Evolutionary conservation across 1,284 basidiomycete species (phyloP), one percentile per base, ranked within the genome.

Genomic region (Afroboletus lepidellus): DNA sequence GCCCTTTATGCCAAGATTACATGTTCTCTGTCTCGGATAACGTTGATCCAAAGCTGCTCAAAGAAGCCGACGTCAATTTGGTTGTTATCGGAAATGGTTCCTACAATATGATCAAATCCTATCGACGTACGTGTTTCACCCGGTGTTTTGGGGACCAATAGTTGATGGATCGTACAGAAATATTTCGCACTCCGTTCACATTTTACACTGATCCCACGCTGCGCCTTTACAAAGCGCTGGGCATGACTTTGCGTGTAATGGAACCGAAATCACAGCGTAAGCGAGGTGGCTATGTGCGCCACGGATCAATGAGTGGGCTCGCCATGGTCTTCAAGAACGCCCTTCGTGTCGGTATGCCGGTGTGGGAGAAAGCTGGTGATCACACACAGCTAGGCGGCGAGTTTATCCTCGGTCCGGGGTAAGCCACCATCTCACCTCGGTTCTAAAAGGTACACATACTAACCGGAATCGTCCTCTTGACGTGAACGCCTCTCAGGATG

Each of bases 1-100:
- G 90, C 61, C 84, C 87, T 3, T 72, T 84, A 29, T 92, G 90
- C 67, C 90, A 92, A 64, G 90, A 94, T 64, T 96, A 94, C 69
- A 83, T 94, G 75, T 77, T 82, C 48, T 84, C 83, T 30, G 75
- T 94, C 53, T 65, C 78, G 52, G 69, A 74, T 18, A 73, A 77
- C 41, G 75, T 84, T 34, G 71, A 81, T 44, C 72, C 74, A 11
- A 77, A 77, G 41, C 74, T 77, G 5, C 75, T 89, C 43, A 77
- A 82, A 41, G 74, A 74, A 34, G 76, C 78, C 15, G 76, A 77
- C 23, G 69, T 81, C 50, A 80, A 78, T 50, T 53, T 92, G 48
- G 76, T 93, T 46, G 75, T 95, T 59, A 83, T 96, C 62, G 84
- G 90, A 32, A 88, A 92, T 64, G 93, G 91, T 2, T 79, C 87